These are phyloP conservation scores for Solanum medicagineum DNA, from an alignment of 257 asterid species.

Conservation along the genomic window DNA sequence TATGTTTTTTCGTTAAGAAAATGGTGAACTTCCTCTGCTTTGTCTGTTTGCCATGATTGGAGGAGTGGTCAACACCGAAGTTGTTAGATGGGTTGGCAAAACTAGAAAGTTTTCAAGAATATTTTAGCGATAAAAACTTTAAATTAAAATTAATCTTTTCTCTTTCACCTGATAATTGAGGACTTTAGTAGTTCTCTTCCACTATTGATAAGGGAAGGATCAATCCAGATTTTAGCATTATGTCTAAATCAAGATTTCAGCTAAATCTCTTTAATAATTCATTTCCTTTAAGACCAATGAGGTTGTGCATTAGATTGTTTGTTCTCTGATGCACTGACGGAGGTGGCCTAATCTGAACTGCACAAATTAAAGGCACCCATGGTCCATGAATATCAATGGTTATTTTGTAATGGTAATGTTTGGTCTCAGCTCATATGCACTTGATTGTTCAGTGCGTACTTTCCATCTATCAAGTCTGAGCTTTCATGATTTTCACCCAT, in stretches of 20 bases:
- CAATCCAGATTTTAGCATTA: not conserved
- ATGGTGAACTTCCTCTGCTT: not conserved
- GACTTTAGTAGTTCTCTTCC: not conserved
- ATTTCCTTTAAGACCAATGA: not conserved
- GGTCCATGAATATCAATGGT: not conserved
- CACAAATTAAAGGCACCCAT: not conserved
- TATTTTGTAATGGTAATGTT: not conserved
- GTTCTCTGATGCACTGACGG: too few species aligned
- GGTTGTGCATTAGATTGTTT: too few species aligned
- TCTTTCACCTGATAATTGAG: not conserved
- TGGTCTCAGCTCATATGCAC: not conserved
- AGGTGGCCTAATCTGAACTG: too few species aligned
- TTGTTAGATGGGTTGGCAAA: too few species aligned
- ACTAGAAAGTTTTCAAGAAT: not conserved
- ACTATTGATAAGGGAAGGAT: not conserved
- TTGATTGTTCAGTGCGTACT: not conserved
- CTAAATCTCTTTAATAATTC: not conserved
- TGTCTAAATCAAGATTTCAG: not conserved
- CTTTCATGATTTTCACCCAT: too few species aligned
- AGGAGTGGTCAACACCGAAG: not conserved
- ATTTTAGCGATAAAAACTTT: not conserved
- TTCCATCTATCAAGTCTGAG: not conserved
- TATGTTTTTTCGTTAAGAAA: not conserved
- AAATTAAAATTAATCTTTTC: not conserved
- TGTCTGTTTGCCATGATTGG: not conserved